These are phyloP conservation scores for Apiospora marii DNA, from an alignment of 2,329 filamentous ascomycete species.

Conservation along the genomic window DNA sequence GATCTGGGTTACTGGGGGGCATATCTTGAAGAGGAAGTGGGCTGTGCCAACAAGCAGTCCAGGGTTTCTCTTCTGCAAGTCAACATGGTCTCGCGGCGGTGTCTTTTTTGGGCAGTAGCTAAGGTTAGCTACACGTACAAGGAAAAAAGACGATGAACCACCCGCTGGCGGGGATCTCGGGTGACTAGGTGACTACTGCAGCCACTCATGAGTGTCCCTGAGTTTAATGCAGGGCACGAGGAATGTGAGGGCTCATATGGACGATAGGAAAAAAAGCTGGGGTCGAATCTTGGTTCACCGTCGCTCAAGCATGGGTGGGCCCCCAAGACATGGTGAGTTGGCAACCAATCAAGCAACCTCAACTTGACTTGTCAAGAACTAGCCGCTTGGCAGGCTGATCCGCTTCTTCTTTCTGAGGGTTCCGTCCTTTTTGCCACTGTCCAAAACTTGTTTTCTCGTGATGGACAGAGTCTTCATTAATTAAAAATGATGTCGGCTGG, in stretches of 20 bases:
- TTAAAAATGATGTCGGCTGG: slow-evolving; percentile 13
- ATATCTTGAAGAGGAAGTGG: slow-evolving; percentile 15
- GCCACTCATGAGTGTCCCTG: slow-evolving; percentile 19
- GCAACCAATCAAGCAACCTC: slow-evolving; percentile 15
- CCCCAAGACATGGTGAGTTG: slow-evolving; percentile 14
- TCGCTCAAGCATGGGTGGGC: slow-evolving; percentile 10
- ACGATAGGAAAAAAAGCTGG: slow-evolving; percentile 19
- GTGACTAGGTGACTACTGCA: background rate
- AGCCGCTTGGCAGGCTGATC: slow-evolving; percentile 20
- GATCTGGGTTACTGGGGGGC: background rate
- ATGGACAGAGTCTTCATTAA: background rate
- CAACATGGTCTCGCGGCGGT: slow-evolving; percentile 8
- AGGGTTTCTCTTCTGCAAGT: background rate
- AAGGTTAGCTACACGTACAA: background rate
- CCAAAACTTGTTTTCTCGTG: slow-evolving; percentile 24
- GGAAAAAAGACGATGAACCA: background rate
- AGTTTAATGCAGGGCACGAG: slow-evolving; percentile 10
- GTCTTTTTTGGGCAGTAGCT: background rate
- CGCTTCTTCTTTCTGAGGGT: slow-evolving; percentile 1
- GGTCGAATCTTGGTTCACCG: slow-evolving; percentile 19
- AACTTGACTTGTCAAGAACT: slow-evolving; percentile 11
- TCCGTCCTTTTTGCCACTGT: slow-evolving; percentile 23
- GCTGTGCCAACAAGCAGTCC: slow-evolving; percentile 12
- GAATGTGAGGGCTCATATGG: slow-evolving; percentile 16
- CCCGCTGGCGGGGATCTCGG: background rate